phyloP scores from a whole-genome alignment of 1,139 yeast species.

The Tardiomyces blankii region DNA sequence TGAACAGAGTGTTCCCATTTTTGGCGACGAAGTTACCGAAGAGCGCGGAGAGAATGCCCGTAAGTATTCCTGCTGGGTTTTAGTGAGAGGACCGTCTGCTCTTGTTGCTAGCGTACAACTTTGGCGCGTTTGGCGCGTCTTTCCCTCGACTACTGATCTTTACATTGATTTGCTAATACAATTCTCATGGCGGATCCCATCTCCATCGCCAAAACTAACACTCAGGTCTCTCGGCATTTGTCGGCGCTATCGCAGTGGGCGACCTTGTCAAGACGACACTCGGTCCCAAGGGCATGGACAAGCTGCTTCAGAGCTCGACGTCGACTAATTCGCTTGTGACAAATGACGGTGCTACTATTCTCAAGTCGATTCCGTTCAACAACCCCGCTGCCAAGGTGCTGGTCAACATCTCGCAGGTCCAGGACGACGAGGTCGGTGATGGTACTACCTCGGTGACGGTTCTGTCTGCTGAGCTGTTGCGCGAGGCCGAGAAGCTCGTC shows the following conservation, averaged over 20 bases:
- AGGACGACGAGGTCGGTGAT: constrained; percentile 98
- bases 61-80: constrained; percentile 8
- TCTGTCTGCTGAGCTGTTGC: constrained; percentile 75
- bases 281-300: constrained; percentile 99
- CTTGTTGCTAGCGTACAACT: no score
- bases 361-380: constrained; percentile 88
- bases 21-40: constrained; percentile 95
- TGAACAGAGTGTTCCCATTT: constrained; percentile 53
- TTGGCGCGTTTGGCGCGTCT: no score
- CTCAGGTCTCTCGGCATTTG: constrained; percentile 67
- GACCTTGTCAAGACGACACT: constrained; percentile 91
- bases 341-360: constrained; percentile 96
- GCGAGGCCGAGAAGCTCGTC: constrained; percentile 91
- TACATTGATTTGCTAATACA: no score
- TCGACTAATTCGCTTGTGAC: constrained; percentile 74
- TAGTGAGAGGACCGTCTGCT: no score
- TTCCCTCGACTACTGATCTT: no score
- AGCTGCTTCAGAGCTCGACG: constrained; percentile 77
- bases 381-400: constrained; percentile 98
- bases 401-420: constrained; percentile 92
- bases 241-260: constrained; percentile 98
- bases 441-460: constrained; percentile 99
- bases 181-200: no score
- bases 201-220: not conserved
- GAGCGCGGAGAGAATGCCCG: constrained; percentile 98